Evolutionary conservation across 257 asterid genomes (phyloP).

Genomic region (Salvia rosmarinus): DNA sequence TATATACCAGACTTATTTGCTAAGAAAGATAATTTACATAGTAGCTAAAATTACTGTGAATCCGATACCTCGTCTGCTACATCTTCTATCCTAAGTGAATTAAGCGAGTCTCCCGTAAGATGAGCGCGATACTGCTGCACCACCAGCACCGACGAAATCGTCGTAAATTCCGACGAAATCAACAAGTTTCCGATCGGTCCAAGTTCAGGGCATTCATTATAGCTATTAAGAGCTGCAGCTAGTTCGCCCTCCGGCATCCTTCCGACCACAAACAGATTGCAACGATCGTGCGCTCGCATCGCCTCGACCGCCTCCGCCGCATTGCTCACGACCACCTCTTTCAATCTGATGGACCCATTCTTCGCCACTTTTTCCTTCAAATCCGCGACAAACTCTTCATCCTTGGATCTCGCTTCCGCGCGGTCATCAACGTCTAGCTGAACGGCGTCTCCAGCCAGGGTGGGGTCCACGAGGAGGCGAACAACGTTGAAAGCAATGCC

Average conservation of each 20-base stretch:
- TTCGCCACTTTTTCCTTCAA: background rate
- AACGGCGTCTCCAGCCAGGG: background rate
- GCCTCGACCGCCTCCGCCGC: background rate
- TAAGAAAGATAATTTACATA: background rate
- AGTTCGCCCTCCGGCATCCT: conserved; percentile 26
- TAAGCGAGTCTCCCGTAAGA: conserved; percentile 24
- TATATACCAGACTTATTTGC: background rate
- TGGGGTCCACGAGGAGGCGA: conserved; percentile 15
- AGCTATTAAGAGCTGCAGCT: conserved; percentile 6
- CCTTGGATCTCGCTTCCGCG: background rate
- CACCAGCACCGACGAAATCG: conserved; percentile 29
- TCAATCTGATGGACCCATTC: background rate
- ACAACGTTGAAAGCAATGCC: conserved; percentile 36
- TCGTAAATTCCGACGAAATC: conserved; percentile 30
- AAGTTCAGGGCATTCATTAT: conserved; percentile 29
- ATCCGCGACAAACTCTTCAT: conserved; percentile 7
- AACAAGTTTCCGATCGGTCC: conserved; percentile 23
- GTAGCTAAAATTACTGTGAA: background rate
- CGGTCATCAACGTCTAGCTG: background rate
- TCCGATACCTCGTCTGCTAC: conserved; percentile 14
- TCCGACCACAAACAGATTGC: conserved; percentile 32
- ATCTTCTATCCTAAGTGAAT: conserved; percentile 17
- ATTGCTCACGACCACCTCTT: conserved; percentile 1
- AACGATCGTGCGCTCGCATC: conserved; percentile 21
- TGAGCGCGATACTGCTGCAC: conserved; percentile 26